phyloP scores from a whole-genome alignment of 2,329 filamentous ascomycete species.

The Pseudohalonectria lignicola region DNA sequence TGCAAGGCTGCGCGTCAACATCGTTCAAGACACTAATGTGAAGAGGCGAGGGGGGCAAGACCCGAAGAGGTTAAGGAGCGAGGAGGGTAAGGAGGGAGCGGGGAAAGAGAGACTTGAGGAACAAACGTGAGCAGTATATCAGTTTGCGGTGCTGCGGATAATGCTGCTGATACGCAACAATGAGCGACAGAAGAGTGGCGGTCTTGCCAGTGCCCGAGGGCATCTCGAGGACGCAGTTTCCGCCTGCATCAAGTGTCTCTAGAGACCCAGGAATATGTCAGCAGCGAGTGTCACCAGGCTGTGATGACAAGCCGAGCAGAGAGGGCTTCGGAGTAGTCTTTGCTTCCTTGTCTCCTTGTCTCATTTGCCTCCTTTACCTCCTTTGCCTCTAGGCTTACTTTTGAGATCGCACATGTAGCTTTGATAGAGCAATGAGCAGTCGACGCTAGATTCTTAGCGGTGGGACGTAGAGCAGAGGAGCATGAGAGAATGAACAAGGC shows the following conservation, averaged over 20 bases:
- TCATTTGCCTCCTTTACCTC: too few species aligned
- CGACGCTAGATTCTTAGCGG: too few species aligned
- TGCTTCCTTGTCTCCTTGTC: too few species aligned
- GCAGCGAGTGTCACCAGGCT: not conserved
- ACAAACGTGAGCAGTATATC: slow-evolving; percentile 86
- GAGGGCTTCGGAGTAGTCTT: too few species aligned
- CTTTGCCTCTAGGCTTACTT: slow-evolving; percentile 29
- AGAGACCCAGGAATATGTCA: not conserved
- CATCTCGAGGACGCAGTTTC: slow-evolving; percentile 97
- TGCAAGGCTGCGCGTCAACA: too few species aligned
- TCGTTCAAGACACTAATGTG: not conserved
- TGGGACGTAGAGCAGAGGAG: not conserved
- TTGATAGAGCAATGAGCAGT: not conserved
- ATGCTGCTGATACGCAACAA: slow-evolving; percentile 91
- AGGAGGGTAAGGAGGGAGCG: too few species aligned
- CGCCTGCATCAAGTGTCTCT: slow-evolving; percentile 81
- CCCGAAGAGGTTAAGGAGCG: slow-evolving; percentile 1
- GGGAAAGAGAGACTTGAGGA: too few species aligned
- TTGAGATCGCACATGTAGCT: slow-evolving; percentile 49
- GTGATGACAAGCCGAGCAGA: not conserved
- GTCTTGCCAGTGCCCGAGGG: slow-evolving; percentile 98
- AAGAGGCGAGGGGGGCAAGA: not conserved
- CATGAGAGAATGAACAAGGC: not conserved
- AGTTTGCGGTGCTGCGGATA: slow-evolving; percentile 90
- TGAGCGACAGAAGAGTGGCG: slow-evolving; percentile 85